Evolutionary conservation across 495 filamentous ascomycete species (phyloP).

Genomic region (Aspergillus homomorphus): DNA sequence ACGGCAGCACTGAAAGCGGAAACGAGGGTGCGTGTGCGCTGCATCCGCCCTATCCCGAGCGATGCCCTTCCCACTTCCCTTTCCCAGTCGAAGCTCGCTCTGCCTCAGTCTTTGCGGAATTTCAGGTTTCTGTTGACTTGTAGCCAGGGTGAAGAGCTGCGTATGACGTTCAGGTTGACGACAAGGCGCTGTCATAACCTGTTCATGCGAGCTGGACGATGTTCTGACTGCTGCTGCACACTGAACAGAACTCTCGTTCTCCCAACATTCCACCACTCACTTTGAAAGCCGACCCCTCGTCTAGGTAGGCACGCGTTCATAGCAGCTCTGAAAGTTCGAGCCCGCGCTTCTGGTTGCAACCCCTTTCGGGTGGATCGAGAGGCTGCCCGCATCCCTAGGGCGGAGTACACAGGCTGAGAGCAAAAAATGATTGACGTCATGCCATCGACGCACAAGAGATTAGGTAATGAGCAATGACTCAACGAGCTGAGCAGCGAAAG

Average conservation of each 20-base stretch:
- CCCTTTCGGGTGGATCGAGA: background rate
- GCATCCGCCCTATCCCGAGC: background rate
- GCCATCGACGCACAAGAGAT: background rate
- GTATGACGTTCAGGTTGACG: background rate
- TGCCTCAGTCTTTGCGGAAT: background rate
- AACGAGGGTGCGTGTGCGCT: background rate
- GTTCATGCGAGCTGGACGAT: background rate
- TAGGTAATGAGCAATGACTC: background rate
- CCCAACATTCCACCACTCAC: background rate
- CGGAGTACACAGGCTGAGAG: background rate
- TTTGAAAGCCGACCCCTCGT: background rate
- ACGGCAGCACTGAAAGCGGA: slow-evolving; percentile 24
- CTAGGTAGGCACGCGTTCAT: background rate
- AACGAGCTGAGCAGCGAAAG: background rate
- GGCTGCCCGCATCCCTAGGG: background rate
- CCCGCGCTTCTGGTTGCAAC: background rate
- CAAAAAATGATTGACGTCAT: background rate
- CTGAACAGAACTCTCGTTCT: background rate
- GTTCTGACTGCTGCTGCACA: background rate
- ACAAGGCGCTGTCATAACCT: background rate
- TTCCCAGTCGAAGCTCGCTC: background rate
- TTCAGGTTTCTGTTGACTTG: background rate
- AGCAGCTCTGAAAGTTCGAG: background rate
- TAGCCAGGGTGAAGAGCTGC: background rate
- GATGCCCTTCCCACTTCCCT: background rate